Base-by-base conservation (phyloP, 2,329 filamentous ascomycete species). In the Rosellinia necatrix region DNA sequence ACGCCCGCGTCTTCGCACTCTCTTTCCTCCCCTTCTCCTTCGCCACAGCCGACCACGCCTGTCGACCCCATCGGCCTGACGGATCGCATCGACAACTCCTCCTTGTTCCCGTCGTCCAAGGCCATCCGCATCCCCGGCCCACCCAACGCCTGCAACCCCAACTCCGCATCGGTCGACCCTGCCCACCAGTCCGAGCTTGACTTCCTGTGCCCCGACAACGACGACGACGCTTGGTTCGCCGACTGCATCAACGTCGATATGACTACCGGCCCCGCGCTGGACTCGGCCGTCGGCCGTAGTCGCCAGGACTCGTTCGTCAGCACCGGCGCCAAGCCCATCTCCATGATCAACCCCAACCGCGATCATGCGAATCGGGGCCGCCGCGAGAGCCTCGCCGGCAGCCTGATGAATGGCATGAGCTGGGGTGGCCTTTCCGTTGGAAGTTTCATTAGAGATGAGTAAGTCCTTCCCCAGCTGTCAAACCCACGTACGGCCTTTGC, bases 381-480 rank as follows among this genome's bases (percentile, higher is more conserved):
- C 61, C 78, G 85, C 64, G 85, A 88, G 71, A 84, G 80, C 53
- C 72, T 87, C 29, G 84, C 84, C 13, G 84, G 84, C 44, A 88
- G 85, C 68, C 73, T 87, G 55, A 85, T 87, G 76, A 89, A 87
- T 62, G 92, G 93, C 67, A 92, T 96, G 87, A 97, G 92, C 75
- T 99, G 93, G 92, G 93, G 93, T 70, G 93, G 92, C 63, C 86
- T 96, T 58, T 97, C 93, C 7, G 91, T 97, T 63, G 93, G 93
- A 61, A 97, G 93, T 70, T 97, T 96, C 81, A 94, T 99, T 74
- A 84, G 91, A 74, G 93, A 99, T 77, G 94, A 99, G 94, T 99
- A 86, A 86, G 93, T 88, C 41, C 10, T 22, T 41, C 22, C 29
- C 46, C 21, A 25, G 24, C 53, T 51, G 27, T 56, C 42, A 6